These are phyloP conservation scores for Penicillium verrucosum DNA, from an alignment of 2,329 filamentous ascomycete genomes.

Conservation along the genomic window DNA sequence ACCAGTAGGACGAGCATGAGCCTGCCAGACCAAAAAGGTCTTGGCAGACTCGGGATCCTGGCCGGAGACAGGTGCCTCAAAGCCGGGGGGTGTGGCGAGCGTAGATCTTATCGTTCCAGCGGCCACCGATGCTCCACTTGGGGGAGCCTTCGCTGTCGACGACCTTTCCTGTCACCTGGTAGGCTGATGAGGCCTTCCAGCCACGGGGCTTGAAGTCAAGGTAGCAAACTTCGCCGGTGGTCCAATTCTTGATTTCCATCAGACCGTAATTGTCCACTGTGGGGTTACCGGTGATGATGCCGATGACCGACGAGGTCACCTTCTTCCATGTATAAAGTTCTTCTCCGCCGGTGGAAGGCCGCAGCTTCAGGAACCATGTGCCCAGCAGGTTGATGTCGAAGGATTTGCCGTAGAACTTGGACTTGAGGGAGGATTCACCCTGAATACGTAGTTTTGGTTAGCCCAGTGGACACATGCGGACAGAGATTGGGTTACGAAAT, in stretches of 20 bases:
- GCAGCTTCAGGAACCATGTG: constrained; percentile 90
- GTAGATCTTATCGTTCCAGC: constrained; percentile 97
- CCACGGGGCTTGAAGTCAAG: constrained; percentile 93
- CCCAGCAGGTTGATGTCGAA: constrained; percentile 96
- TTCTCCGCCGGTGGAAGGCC: constrained; percentile 69
- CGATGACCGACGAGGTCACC: constrained; percentile 93
- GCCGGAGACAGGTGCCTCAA: constrained; percentile 62
- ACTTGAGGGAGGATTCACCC: constrained; percentile 91
- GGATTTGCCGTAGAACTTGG: constrained; percentile 95
- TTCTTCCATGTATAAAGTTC: constrained; percentile 99
- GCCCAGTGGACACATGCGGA: background rate
- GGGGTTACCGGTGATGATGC: constrained; percentile 95
- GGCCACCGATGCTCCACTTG: constrained; percentile 83
- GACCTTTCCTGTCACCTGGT: constrained; percentile 82
- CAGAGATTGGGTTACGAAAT: background rate
- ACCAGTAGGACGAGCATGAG: constrained; percentile 71
- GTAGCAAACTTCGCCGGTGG: constrained; percentile 82
- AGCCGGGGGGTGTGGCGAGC: constrained; percentile 89
- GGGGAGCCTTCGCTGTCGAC: constrained; percentile 75
- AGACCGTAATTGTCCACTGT: constrained; percentile 96
- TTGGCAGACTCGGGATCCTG: constrained; percentile 59
- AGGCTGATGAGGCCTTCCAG: constrained; percentile 92
- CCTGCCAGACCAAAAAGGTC: constrained; percentile 91
- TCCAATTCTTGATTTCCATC: constrained; percentile 98
- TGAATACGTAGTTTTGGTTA: constrained; percentile 35